Evolutionary conservation across 768 basidiomycete genomes (phyloP), one percentile per base, ranked within the genome.

Genomic region (Russula brevipes): DNA sequence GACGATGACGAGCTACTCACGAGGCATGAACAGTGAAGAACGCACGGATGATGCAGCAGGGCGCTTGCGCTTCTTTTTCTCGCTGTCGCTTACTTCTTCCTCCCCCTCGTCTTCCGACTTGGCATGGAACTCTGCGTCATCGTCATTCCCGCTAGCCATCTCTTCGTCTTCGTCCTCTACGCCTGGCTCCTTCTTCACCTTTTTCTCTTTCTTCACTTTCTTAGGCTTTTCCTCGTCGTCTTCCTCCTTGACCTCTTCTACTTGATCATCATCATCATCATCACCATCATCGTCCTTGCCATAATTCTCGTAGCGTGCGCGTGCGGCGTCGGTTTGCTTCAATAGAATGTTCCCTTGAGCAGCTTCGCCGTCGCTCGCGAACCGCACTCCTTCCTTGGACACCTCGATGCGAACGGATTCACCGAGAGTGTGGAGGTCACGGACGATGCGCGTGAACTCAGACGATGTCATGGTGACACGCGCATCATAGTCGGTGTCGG

Each of bases 381-480:
- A 99, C 35, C 94, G 82, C 6, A 98, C 89, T 54, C 97, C 97
- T 71, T 98, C 96, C 73, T 98, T 98, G 64, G 84, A 85, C 45
- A 97, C 93, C 69, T 98, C 96, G 72, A 99, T 96, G 49, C 92
- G 87, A 50, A 98, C 95, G 54, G 84, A 87, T 78, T 99, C 97
- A 61, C 97, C 96, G 9, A 99, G 83, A 57, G 85, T 83, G 6
- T 87, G 85, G 30, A 98, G 82, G 74, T 99, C 96, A 56, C 91
- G 86, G 54, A 96, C 93, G 72, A 99, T 98, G 57, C 95, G 86
- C 33, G 86, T 76, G 72, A 99, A 98, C 73, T 99, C 97, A 41
- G 79, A 63, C 0, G 94, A 84, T 8, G 90, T 83, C 85, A 99
- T 86, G 19, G 87, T 86, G 53, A 98, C 86, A 60, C 89, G 87